Evolutionary conservation across 2,329 filamentous ascomycete genomes (phyloP).

Genomic region (Fusarium sp.): DNA sequence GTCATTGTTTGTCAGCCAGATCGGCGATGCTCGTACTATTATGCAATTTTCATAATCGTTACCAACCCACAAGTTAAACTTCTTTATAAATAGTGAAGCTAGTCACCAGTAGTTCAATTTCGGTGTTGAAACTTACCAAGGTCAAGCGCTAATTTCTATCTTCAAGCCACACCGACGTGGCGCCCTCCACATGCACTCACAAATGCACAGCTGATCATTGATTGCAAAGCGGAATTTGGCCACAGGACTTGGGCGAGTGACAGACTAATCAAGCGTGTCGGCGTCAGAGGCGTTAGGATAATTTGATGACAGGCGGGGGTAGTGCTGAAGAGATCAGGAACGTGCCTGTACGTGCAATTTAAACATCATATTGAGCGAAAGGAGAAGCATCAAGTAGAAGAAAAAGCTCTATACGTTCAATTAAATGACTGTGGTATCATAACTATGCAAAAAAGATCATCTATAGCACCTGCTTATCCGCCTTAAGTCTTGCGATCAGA

Average conservation of each 20-base stretch:
- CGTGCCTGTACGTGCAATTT: not conserved
- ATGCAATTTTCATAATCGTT: not conserved
- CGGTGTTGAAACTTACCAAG: not conserved
- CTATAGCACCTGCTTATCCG: constrained; percentile 32
- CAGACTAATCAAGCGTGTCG: not conserved
- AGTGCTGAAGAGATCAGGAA: not conserved
- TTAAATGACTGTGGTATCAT: constrained; percentile 18
- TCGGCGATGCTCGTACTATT: not conserved
- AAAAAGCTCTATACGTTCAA: not conserved
- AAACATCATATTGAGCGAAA: not conserved
- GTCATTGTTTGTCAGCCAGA: not conserved
- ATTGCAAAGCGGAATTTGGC: not conserved
- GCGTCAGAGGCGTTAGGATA: constrained; percentile 2
- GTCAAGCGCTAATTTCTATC: not conserved
- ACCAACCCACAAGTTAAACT: not conserved
- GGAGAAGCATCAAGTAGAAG: not conserved
- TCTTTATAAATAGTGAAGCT: not conserved
- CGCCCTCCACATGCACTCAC: not conserved
- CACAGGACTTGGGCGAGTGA: not conserved
- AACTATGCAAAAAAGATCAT: constrained; percentile 2
- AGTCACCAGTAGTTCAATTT: not conserved
- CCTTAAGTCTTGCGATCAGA: constrained; percentile 25
- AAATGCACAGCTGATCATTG: not conserved
- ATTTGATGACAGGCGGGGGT: not conserved
- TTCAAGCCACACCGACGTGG: not conserved